Conservation (phyloP, 2,329 filamentous ascomycete genomes). For the Aspergillus texensis region DNA sequence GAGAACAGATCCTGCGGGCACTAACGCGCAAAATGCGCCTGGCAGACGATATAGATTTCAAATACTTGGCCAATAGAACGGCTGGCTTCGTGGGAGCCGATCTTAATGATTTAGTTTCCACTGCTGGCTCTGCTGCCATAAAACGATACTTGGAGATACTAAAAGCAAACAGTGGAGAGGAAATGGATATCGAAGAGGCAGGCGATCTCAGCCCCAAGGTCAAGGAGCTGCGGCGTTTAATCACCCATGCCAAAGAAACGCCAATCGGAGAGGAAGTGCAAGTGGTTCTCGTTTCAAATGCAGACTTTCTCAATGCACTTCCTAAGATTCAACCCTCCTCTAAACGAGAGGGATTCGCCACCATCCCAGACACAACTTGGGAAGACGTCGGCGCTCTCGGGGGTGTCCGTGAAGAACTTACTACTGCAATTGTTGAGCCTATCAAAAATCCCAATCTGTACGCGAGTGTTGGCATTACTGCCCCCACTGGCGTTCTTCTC, state of each 20-base stretch:
- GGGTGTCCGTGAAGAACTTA: slow-evolving; percentile 77
- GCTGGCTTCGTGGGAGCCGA: slow-evolving; percentile 94
- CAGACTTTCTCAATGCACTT: slow-evolving; percentile 74
- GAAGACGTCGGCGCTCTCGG: slow-evolving; percentile 83
- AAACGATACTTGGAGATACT: slow-evolving; percentile 60
- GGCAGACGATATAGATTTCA: slow-evolving; percentile 72
- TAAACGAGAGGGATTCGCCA: slow-evolving; percentile 91
- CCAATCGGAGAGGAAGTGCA: slow-evolving; percentile 57
- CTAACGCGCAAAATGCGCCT: slow-evolving; percentile 69
- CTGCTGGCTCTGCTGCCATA: slow-evolving; percentile 67
- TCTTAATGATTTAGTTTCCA: slow-evolving; percentile 70
- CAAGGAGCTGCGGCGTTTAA: slow-evolving; percentile 53
- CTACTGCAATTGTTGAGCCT: slow-evolving; percentile 83
- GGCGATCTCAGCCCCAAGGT: slow-evolving; percentile 43
- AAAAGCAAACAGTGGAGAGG: slow-evolving; percentile 46
- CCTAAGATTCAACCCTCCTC: slow-evolving; percentile 76
- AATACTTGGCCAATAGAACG: slow-evolving; percentile 75
- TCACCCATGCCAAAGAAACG: slow-evolving; percentile 56
- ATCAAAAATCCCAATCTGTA: slow-evolving; percentile 83
- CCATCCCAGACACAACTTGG: slow-evolving; percentile 92
- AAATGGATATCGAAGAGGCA: slow-evolving; percentile 57
- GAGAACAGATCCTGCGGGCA: slow-evolving; percentile 76
- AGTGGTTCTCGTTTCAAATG: slow-evolving; percentile 61
- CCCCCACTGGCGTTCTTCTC: slow-evolving; percentile 84
- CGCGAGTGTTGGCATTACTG: slow-evolving; percentile 73